A percentile compares a stretch with the other conserved stretches of the same genome.
Evolutionary conservation across 176 grass and related monocot genomes (phyloP).

Genomic region (Aegilops sharonensis): DNA sequence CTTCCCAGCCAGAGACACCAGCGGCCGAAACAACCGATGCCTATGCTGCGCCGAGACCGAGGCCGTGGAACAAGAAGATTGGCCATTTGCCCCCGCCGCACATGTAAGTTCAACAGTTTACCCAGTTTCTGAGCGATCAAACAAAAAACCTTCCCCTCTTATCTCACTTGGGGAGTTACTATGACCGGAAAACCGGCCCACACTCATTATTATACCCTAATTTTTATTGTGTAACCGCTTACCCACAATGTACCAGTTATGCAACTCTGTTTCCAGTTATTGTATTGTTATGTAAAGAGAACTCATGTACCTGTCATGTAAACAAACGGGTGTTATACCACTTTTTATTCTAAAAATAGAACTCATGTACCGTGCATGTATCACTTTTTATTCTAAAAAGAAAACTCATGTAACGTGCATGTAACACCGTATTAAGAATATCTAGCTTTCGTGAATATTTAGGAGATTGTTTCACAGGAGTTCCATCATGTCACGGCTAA

Average conservation of each 20-base stretch:
- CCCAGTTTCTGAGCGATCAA: neutral
- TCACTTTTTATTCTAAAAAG: neutral
- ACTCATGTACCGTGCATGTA: neutral
- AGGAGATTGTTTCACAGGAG: neutral
- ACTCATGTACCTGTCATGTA: neutral
- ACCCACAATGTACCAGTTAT: neutral
- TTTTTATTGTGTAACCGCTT: neutral
- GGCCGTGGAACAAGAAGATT: neutral
- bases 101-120: neutral
- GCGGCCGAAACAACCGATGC: neutral
- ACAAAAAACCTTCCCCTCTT: neutral
- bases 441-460: neutral
- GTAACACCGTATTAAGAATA: conserved; percentile 3
- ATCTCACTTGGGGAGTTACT: conserved; percentile 4
- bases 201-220: neutral
- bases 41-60: neutral
- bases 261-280: neutral
- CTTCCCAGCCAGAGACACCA: neutral
- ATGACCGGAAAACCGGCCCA: neutral
- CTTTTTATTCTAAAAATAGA: neutral
- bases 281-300: neutral
- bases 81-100: neutral
- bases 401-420: neutral
- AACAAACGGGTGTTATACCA: neutral
- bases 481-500: neutral